Evolutionary conservation across 2,329 filamentous ascomycete genomes (phyloP).

Genomic region (Diplodia intermedia): DNA sequence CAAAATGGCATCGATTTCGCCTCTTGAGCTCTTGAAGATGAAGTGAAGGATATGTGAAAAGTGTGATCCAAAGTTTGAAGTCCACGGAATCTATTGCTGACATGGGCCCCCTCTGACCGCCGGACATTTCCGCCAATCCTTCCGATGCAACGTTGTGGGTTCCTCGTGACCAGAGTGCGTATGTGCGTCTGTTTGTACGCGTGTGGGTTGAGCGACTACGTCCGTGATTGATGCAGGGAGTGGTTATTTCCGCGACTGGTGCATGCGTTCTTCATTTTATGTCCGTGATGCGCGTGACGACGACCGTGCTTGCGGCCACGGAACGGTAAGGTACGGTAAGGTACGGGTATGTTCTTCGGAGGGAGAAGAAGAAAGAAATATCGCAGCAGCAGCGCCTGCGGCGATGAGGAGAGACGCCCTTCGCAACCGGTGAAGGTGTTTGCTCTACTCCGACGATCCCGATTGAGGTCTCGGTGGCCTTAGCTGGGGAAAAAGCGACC

Average conservation of each 20-base stretch:
- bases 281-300: slow-evolving; percentile 2
- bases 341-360: background rate
- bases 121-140: background rate
- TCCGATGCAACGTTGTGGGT: background rate
- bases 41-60: background rate
- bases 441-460: background rate
- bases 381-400: background rate
- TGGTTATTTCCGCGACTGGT: background rate
- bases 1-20: background rate
- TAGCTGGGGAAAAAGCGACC: background rate
- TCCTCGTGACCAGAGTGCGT: background rate
- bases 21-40: background rate
- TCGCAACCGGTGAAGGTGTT: background rate
- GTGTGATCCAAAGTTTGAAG: background rate
- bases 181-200: background rate
- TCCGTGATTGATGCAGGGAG: background rate
- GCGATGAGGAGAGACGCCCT: background rate
- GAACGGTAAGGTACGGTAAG: background rate
- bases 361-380: background rate
- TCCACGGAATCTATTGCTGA: background rate
- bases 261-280: background rate
- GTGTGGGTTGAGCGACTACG: background rate
- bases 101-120: background rate
- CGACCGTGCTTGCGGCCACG: slow-evolving; percentile 1
- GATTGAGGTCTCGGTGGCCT: background rate